phyloP scores from a whole-genome alignment of 2,329 filamentous ascomycete species.

The Ceratocystis alfenasii region DNA sequence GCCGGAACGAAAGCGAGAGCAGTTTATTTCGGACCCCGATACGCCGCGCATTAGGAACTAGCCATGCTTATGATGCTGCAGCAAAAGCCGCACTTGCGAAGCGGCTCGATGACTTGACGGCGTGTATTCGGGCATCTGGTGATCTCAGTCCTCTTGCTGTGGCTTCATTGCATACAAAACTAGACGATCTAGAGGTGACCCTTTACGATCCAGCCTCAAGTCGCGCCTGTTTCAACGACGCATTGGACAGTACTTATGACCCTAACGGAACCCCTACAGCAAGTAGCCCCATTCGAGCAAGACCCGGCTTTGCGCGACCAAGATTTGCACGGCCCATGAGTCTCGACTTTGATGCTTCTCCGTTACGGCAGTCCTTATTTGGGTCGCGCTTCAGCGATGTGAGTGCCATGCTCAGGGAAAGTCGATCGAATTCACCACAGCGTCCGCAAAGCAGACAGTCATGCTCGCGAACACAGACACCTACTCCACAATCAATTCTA shows the following conservation, averaged over 20 bases:
- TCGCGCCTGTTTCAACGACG: constrained; percentile 16
- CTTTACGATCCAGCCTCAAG: constrained; percentile 17
- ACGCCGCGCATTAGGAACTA: constrained; percentile 19
- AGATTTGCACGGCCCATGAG: constrained; percentile 19
- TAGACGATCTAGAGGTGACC: constrained; percentile 18
- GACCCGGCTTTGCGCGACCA: constrained; percentile 14
- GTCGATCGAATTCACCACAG: constrained; percentile 11
- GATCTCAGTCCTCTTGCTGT: constrained; percentile 20
- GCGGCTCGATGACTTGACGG: constrained; percentile 19
- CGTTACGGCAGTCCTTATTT: constrained; percentile 13
- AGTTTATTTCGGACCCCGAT: constrained; percentile 16
- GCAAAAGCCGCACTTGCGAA: constrained; percentile 20
- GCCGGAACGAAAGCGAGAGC: constrained; percentile 16
- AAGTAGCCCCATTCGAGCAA: constrained; percentile 7
- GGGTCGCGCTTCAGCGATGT: constrained; percentile 19
- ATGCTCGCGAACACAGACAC: constrained; percentile 12
- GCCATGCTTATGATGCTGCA: constrained; percentile 21
- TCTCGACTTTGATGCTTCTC: constrained; percentile 18
- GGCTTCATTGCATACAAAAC: constrained; percentile 18
- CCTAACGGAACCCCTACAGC: neutral
- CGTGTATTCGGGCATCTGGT: constrained; percentile 14
- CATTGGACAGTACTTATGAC: constrained; percentile 14
- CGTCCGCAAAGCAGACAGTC: neutral
- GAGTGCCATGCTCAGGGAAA: constrained; percentile 16
- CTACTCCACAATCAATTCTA: constrained; percentile 3